These are phyloP conservation scores for Tylopilus balloui DNA, from an alignment of 768 basidiomycete genomes.

Conservation along the genomic window DNA sequence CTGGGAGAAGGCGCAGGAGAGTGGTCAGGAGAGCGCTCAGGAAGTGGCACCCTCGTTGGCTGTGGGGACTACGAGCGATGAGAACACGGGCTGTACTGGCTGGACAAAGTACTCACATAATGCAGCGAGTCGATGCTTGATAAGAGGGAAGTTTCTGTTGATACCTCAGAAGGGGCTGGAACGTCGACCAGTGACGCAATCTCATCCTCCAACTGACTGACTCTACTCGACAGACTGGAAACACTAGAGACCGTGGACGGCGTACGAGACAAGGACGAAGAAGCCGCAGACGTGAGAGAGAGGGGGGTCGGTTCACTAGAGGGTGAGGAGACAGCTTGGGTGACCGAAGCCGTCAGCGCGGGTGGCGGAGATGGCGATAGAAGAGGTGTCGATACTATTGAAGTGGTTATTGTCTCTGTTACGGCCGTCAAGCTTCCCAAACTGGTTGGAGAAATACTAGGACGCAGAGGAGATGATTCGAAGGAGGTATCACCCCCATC, in stretches of 20 bases:
- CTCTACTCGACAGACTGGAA: conserved; percentile 42
- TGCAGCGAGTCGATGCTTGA: conserved; percentile 32
- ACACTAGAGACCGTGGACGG: conserved; percentile 36
- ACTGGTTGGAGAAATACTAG: conserved; percentile 44
- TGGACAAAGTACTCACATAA: conserved; percentile 34
- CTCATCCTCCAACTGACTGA: conserved; percentile 33
- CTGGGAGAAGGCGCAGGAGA: conserved; percentile 42
- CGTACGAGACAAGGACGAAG: conserved; percentile 35
- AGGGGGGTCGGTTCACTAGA: conserved; percentile 31
- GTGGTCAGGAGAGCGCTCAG: conserved; percentile 27
- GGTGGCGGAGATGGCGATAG: neutral
- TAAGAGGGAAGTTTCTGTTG: conserved; percentile 57
- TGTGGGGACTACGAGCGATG: conserved; percentile 22
- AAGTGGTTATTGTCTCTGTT: conserved; percentile 31
- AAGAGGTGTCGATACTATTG: conserved; percentile 11
- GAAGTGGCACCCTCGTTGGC: conserved; percentile 32
- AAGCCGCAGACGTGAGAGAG: conserved; percentile 30
- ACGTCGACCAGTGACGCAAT: conserved; percentile 16
- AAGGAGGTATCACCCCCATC: conserved; percentile 63
- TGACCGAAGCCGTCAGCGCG: conserved; percentile 18
- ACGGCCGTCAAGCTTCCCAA: conserved; percentile 32
- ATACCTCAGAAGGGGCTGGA: conserved; percentile 31
- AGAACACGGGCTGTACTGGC: neutral
- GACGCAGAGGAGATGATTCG: conserved; percentile 71
- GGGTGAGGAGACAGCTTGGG: conserved; percentile 25